Evolutionary conservation across 1,284 basidiomycete genomes (phyloP).

Genomic region (Abortiporus biennis): DNA sequence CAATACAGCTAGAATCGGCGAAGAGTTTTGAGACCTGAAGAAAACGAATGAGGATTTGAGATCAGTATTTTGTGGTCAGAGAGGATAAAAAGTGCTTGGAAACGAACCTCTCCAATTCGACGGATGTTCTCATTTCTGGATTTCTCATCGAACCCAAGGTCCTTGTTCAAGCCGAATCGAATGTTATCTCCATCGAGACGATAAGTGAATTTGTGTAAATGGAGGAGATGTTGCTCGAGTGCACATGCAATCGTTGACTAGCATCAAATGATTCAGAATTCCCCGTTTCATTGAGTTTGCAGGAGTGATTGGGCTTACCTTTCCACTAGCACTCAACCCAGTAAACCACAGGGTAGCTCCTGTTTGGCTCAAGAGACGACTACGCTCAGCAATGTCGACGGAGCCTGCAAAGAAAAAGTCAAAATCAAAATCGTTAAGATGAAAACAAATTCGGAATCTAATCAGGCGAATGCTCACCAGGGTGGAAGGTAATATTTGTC

Average conservation of each 20-base stretch:
- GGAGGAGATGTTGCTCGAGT: conserved; percentile 92
- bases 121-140: conserved; percentile 98
- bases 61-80: not conserved
- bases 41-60: not conserved
- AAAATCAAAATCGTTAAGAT: not conserved
- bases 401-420: conserved; percentile 51
- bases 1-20: conserved; percentile 80
- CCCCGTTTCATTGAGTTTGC: conserved; percentile 12
- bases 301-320: conserved; percentile 41
- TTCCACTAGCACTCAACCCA: conserved; percentile 88
- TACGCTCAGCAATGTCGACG: conserved; percentile 64
- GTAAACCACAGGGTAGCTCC: conserved; percentile 94
- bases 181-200: conserved; percentile 97
- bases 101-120: conserved; percentile 86
- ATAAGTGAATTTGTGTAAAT: conserved; percentile 82
- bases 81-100: not conserved
- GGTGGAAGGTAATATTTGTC: conserved; percentile 85
- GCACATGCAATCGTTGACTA: conserved; percentile 98
- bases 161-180: conserved; percentile 96
- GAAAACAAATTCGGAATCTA: conserved; percentile 1
- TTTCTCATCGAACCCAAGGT: conserved; percentile 94
- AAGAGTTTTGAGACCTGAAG: conserved; percentile 89
- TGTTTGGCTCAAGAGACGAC: conserved; percentile 64
- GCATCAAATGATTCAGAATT: conserved; percentile 9
- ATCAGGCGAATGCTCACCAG: conserved; percentile 33